Evolutionary conservation across 805 yeast genomes (phyloP).

Genomic region (Starmerella powellii): DNA sequence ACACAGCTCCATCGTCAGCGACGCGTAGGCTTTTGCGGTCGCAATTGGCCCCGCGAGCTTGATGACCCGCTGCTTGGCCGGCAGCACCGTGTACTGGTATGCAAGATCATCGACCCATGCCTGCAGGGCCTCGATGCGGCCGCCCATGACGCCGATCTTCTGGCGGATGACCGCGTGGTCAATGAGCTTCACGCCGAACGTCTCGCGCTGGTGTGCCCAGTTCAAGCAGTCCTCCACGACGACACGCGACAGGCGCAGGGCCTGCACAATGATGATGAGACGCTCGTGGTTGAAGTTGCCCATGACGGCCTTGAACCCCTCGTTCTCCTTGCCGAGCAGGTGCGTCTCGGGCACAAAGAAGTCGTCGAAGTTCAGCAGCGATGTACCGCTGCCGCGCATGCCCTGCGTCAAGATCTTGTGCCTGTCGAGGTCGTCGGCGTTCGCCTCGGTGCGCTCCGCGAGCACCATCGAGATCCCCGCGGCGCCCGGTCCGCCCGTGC

Average conservation of each 20-base stretch:
- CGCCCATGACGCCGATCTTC: constrained; percentile 34
- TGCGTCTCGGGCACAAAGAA: constrained; percentile 35
- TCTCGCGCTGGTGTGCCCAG: constrained; percentile 34
- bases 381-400: constrained; percentile 34
- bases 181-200: constrained; percentile 33
- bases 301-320: constrained; percentile 35
- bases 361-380: constrained; percentile 34
- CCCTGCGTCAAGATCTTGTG: constrained; percentile 34
- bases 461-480: constrained; percentile 32
- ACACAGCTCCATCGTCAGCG: constrained; percentile 34
- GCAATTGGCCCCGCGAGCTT: constrained; percentile 36
- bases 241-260: constrained; percentile 31
- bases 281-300: constrained; percentile 37
- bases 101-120: constrained; percentile 31
- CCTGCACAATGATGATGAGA: constrained; percentile 33
- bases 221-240: constrained; percentile 31
- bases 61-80: constrained; percentile 29
- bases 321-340: constrained; percentile 32
- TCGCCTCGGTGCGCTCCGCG: constrained; percentile 27
- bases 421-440: constrained; percentile 29
- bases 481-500: constrained; percentile 35
- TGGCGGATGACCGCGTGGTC: constrained; percentile 34
- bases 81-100: constrained; percentile 28
- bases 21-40: constrained; percentile 32
- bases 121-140: constrained; percentile 33